Conservation (phyloP, 2,329 filamentous ascomycete genomes). For the Epichloe sylvatica region DNA sequence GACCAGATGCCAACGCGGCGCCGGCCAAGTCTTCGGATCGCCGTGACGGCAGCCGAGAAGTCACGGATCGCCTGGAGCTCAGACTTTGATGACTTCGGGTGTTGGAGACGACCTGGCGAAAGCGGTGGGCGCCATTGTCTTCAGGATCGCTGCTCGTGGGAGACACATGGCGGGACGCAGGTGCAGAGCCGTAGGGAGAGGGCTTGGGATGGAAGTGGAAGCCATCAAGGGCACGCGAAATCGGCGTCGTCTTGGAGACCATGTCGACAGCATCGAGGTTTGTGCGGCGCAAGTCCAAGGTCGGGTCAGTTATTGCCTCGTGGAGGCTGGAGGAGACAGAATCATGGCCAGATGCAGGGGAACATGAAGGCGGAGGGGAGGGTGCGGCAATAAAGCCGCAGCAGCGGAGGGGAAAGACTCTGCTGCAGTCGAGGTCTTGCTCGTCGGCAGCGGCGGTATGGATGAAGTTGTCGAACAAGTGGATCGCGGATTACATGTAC, state of each 20-base stretch:
- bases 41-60: slow-evolving; percentile 19
- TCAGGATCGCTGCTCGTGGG: slow-evolving; percentile 21
- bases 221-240: slow-evolving; percentile 18
- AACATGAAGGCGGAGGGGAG: slow-evolving; percentile 4
- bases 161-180: slow-evolving; percentile 21
- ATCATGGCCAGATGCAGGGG: slow-evolving; percentile 11
- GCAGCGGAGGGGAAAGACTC: not conserved
- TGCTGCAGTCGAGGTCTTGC: slow-evolving; percentile 1
- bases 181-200: slow-evolving; percentile 26
- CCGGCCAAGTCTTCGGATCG: slow-evolving; percentile 37
- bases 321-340: slow-evolving; percentile 7
- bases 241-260: slow-evolving; percentile 24
- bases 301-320: slow-evolving; percentile 15
- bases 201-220: slow-evolving; percentile 12
- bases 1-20: slow-evolving; percentile 35
- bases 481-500: slow-evolving; percentile 9
- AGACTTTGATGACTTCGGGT: slow-evolving; percentile 15
- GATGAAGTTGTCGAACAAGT: slow-evolving; percentile 13
- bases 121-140: slow-evolving; percentile 18
- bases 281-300: slow-evolving; percentile 5
- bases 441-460: slow-evolving; percentile 8
- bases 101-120: slow-evolving; percentile 21
- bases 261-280: slow-evolving; percentile 13
- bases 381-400: not conserved
- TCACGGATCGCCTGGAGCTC: slow-evolving; percentile 18